Percentiles rank a stretch among this genome's conserved stretches.
phyloP scores from a whole-genome alignment of 2,329 filamentous ascomycete genomes.

The Magnaporthiopsis incrustans region DNA sequence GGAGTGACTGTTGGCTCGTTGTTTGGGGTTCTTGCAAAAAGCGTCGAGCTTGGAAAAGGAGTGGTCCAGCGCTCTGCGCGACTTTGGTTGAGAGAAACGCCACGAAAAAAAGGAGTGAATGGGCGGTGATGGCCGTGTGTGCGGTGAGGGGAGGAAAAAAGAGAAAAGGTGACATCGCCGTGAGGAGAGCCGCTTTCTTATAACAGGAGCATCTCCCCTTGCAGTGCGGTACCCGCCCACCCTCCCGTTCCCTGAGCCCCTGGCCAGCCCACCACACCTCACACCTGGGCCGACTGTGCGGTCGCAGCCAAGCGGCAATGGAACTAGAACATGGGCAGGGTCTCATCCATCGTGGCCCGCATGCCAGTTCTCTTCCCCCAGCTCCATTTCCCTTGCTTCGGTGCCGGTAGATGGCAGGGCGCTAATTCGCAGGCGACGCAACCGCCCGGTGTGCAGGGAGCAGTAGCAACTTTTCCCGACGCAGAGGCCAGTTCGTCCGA shows the following conservation, averaged over 20 bases:
- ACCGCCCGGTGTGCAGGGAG: background rate
- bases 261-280: background rate
- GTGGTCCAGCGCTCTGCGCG: conserved; percentile 6
- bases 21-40: background rate
- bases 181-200: background rate
- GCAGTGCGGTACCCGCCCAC: background rate
- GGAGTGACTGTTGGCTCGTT: background rate
- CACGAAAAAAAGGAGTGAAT: conserved; percentile 7
- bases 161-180: background rate
- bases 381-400: background rate
- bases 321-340: background rate
- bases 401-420: background rate
- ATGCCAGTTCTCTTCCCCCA: background rate
- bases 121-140: conserved; percentile 4
- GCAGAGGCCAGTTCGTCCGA: background rate
- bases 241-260: background rate
- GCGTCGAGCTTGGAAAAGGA: conserved; percentile 7
- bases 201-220: background rate
- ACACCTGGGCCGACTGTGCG: background rate
- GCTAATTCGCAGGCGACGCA: background rate
- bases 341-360: background rate
- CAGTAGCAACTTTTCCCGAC: background rate
- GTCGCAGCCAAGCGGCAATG: background rate
- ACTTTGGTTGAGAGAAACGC: background rate
- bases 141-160: background rate